Conservation (phyloP, 768 basidiomycete genomes). For the Boletus vinaceobasis region DNA sequence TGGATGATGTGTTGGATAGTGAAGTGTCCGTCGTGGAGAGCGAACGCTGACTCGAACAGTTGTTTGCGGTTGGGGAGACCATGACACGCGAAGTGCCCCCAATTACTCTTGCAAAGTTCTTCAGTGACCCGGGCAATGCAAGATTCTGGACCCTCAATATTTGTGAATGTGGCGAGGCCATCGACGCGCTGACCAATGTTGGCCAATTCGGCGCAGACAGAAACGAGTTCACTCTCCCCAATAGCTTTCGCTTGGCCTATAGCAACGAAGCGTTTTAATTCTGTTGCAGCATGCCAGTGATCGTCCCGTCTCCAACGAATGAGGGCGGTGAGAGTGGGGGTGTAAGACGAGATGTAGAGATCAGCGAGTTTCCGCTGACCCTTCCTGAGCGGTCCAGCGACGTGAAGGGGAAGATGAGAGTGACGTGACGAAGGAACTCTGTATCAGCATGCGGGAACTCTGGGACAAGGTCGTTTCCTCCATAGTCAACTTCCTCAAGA, state of each 20-base stretch:
- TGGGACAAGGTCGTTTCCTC: not conserved
- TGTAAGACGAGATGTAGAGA: slow-evolving; percentile 16
- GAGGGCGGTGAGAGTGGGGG: slow-evolving; percentile 11
- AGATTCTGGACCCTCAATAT: not conserved
- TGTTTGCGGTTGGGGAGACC: slow-evolving; percentile 4
- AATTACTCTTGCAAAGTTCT: not conserved
- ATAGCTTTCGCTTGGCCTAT: not conserved
- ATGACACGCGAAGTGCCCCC: slow-evolving; percentile 29
- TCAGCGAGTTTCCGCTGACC: slow-evolving; percentile 1
- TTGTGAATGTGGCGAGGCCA: not conserved
- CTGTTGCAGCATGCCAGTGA: not conserved
- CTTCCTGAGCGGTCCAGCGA: not conserved
- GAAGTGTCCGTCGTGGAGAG: slow-evolving; percentile 6
- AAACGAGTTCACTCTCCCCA: not conserved
- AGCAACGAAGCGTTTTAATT: not conserved
- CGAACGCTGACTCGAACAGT: slow-evolving; percentile 19
- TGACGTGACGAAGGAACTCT: not conserved
- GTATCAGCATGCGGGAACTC: not conserved
- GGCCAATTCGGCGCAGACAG: not conserved
- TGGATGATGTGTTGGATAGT: slow-evolving; percentile 7
- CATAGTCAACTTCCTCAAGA: not conserved
- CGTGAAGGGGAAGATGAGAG: not conserved
- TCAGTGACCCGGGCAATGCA: not conserved
- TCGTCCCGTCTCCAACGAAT: not conserved
- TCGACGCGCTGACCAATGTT: not conserved